Conservation (phyloP, 352 stramenopile genomes). For the Pythium angustatum region DNA sequence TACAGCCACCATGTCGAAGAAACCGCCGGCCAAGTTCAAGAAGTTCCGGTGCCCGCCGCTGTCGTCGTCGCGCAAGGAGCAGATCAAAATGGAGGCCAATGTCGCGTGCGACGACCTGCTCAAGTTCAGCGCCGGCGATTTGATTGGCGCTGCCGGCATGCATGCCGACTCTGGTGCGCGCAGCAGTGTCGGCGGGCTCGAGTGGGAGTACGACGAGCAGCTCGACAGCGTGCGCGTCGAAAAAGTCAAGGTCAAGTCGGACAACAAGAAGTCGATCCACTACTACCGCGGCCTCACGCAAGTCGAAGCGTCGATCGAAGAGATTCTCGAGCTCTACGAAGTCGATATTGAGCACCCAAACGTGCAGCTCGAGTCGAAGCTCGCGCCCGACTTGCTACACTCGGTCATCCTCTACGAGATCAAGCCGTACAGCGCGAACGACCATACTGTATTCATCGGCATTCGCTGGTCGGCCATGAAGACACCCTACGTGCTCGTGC, state of each 20-base stretch:
- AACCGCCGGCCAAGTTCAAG: constrained; percentile 63
- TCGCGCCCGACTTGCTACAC: constrained; percentile 72
- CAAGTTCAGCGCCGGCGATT: constrained; percentile 65
- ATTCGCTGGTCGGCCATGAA: constrained; percentile 76
- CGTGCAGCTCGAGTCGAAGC: constrained; percentile 71
- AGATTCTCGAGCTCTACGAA: constrained; percentile 75
- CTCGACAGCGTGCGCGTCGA: constrained; percentile 71
- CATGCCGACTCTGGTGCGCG: background rate
- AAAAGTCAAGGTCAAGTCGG: constrained; percentile 70
- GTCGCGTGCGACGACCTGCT: constrained; percentile 77
- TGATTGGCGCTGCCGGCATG: constrained; percentile 30
- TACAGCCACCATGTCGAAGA: constrained; percentile 35
- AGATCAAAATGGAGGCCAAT: constrained; percentile 77
- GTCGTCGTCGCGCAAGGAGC: constrained; percentile 50
- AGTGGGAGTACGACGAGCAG: constrained; percentile 77
- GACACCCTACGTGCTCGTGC: constrained; percentile 71
- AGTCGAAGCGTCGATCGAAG: constrained; percentile 63
- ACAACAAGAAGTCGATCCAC: constrained; percentile 58
- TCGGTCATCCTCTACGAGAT: constrained; percentile 83
- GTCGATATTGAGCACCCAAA: constrained; percentile 75
- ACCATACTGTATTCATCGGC: constrained; percentile 67
- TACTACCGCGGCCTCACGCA: constrained; percentile 76
- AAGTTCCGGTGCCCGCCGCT: constrained; percentile 79
- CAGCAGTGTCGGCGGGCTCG: constrained; percentile 40
- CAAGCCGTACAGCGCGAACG: constrained; percentile 47